These are phyloP conservation scores for Nitzschia inconspicua DNA, from an alignment of 108 stramenopile species.

Conservation along the genomic window DNA sequence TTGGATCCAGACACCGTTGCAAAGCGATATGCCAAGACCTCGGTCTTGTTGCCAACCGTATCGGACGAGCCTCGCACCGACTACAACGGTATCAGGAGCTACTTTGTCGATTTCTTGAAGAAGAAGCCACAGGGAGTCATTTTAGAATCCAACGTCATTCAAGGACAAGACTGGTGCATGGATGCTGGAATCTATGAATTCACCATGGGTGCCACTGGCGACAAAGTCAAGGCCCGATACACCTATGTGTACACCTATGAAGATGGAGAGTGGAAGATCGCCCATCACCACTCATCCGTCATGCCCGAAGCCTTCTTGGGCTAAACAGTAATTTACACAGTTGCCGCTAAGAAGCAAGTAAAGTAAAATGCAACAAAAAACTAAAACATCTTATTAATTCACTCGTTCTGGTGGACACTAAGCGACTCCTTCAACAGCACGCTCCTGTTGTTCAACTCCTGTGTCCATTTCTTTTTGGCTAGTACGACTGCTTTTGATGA, in stretches of 20 bases:
- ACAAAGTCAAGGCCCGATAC: slow-evolving; percentile 56
- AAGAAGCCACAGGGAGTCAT: slow-evolving; percentile 59
- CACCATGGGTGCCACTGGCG: slow-evolving; percentile 38
- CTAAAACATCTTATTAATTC: too few species aligned
- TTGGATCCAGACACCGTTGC: slow-evolving; percentile 36
- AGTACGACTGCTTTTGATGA: too few species aligned
- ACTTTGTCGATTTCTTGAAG: slow-evolving; percentile 46
- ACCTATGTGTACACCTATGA: slow-evolving; percentile 49
- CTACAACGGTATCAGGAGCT: slow-evolving; percentile 46
- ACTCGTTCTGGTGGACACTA: too few species aligned
- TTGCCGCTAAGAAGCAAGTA: too few species aligned
- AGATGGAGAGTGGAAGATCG: slow-evolving; percentile 63
- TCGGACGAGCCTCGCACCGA: slow-evolving; percentile 51
- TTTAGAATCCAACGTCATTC: slow-evolving; percentile 41
- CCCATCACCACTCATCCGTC: slow-evolving; percentile 40
- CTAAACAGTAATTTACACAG: too few species aligned
- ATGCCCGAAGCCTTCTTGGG: slow-evolving; percentile 17
- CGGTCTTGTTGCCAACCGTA: slow-evolving; percentile 30
- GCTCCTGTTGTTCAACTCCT: too few species aligned
- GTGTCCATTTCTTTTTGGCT: too few species aligned
- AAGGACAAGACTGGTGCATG: slow-evolving; percentile 50
- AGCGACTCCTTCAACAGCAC: too few species aligned
- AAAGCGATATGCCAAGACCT: slow-evolving; percentile 32
- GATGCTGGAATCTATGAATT: slow-evolving; percentile 63
- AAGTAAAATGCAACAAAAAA: too few species aligned